These are phyloP conservation scores for Phialemonium atrogriseum DNA, from an alignment of 2,329 filamentous ascomycete species.

Conservation along the genomic window DNA sequence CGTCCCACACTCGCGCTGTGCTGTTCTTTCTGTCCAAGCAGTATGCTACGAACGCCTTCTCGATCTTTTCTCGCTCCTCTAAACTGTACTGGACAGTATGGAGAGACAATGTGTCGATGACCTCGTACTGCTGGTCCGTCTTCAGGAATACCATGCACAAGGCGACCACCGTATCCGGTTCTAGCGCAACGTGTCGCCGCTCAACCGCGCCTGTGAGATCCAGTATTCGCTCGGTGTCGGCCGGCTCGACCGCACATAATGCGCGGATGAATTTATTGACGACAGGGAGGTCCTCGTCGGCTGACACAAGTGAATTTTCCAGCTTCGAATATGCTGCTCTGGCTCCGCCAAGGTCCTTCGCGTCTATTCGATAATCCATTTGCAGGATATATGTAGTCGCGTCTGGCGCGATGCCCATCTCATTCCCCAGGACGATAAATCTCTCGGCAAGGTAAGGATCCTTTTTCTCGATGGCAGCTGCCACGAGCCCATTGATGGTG, in stretches of 20 bases:
- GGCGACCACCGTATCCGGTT: slow-evolving; percentile 64
- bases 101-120: slow-evolving; percentile 72
- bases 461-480: slow-evolving; percentile 59
- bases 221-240: slow-evolving; percentile 63
- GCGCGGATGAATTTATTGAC: slow-evolving; percentile 66
- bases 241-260: slow-evolving; percentile 51
- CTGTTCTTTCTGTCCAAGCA: slow-evolving; percentile 55
- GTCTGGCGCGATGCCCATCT: slow-evolving; percentile 59
- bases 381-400: slow-evolving; percentile 64
- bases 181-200: slow-evolving; percentile 59
- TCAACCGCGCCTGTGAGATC: slow-evolving; percentile 67
- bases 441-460: slow-evolving; percentile 67
- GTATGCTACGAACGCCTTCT: slow-evolving; percentile 58
- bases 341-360: slow-evolving; percentile 64
- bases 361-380: slow-evolving; percentile 66
- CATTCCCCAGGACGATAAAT: slow-evolving; percentile 58
- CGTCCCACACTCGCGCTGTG: slow-evolving; percentile 56
- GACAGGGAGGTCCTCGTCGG: slow-evolving; percentile 49
- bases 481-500: slow-evolving; percentile 71
- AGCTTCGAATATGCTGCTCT: slow-evolving; percentile 56
- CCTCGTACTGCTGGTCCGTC: slow-evolving; percentile 68
- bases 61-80: slow-evolving; percentile 59
- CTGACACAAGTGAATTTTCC: slow-evolving; percentile 36
- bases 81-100: slow-evolving; percentile 64
- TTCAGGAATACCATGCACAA: slow-evolving; percentile 68